Evolutionary conservation across 2,329 filamentous ascomycete species (phyloP).

Genomic region (Hymenoscyphus fraxineus): DNA sequence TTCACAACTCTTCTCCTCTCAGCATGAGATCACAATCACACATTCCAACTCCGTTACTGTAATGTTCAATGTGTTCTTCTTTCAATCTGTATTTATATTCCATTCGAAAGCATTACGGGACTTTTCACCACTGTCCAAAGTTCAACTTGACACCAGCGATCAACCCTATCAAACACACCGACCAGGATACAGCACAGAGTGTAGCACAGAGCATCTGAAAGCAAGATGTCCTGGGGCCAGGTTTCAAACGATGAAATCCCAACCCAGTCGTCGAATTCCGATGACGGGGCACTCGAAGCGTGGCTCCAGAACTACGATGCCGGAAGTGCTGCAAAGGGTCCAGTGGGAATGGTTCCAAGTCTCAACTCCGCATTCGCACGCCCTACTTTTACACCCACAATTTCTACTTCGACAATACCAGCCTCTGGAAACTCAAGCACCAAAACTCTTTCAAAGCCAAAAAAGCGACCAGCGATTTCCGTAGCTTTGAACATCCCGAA

Average conservation of each 20-base stretch:
- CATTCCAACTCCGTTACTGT: not conserved
- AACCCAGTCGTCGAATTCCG: not conserved
- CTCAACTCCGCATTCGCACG: conserved; percentile 2
- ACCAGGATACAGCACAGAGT: not conserved
- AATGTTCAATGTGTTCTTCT: not conserved
- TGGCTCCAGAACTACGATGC: conserved; percentile 7
- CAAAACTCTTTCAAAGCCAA: not conserved
- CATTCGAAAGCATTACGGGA: not conserved
- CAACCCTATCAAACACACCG: not conserved
- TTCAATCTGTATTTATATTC: not conserved
- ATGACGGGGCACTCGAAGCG: not conserved
- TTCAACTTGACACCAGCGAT: too few relatives aligned
- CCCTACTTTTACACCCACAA: conserved; percentile 3
- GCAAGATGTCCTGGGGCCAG: not conserved
- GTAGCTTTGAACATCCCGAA: not conserved
- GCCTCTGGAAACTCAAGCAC: not conserved
- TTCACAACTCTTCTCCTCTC: not conserved
- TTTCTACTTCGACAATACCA: not conserved
- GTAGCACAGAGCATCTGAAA: not conserved
- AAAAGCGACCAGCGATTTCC: not conserved
- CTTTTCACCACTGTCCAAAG: not conserved
- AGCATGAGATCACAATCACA: not conserved
- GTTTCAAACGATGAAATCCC: not conserved
- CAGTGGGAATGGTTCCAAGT: not conserved
- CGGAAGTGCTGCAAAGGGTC: not conserved